A percentile compares a stretch with the other conserved stretches of the same genome.
Evolutionary conservation across 164 flowering plant genomes (phyloP).

Genomic region (Kingdonia uniflora): DNA sequence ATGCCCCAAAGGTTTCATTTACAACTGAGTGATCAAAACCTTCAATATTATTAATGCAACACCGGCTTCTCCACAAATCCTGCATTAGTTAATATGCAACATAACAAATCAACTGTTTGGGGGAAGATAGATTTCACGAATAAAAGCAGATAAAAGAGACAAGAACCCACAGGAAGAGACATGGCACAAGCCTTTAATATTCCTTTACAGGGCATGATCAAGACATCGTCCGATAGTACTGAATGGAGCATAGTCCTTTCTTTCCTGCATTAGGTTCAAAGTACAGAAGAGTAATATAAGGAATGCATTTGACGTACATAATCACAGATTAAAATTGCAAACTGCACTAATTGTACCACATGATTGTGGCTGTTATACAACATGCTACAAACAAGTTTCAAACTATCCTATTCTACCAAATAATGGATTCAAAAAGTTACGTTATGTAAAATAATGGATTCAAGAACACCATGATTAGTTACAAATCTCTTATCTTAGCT

Average conservation of each 20-base stretch:
- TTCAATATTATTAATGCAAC: constrained; percentile 54
- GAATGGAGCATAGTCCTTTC: constrained; percentile 59
- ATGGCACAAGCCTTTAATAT: constrained; percentile 79
- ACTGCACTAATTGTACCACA: no score
- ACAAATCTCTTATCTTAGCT: no score
- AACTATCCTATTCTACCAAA: no score
- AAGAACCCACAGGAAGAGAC: constrained; percentile 72
- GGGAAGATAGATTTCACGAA: neutral
- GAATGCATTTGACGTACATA: neutral
- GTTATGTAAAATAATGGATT: no score
- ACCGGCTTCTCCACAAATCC: constrained; percentile 91
- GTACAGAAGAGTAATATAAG: neutral
- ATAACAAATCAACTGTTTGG: neutral
- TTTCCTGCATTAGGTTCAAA: constrained; percentile 40
- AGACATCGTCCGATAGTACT: constrained; percentile 51
- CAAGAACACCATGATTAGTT: no score
- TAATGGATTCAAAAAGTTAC: no score
- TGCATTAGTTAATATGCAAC: constrained; percentile 16
- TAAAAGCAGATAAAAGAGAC: neutral
- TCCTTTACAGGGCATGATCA: constrained; percentile 79
- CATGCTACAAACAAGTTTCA: no score
- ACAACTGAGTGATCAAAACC: constrained; percentile 83
- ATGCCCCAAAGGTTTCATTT: constrained; percentile 70
- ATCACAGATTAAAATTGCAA: no score
- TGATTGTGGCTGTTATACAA: no score